Evolutionary conservation across 495 filamentous ascomycete genomes (phyloP).

Genomic region (Aspergillus biplanus): DNA sequence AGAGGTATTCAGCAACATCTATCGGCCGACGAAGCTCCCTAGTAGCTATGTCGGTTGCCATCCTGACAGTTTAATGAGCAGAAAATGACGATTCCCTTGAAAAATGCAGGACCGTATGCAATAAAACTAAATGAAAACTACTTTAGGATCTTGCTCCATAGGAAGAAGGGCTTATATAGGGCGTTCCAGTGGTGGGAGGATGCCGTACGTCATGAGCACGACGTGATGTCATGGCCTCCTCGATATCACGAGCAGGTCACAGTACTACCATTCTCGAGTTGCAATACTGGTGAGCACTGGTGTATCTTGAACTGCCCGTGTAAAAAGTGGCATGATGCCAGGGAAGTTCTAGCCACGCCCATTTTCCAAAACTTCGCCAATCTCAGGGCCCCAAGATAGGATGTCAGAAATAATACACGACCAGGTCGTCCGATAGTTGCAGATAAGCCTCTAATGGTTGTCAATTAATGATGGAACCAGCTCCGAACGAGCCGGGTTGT

Average conservation of each 20-base stretch:
- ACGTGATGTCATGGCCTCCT: constrained; percentile 44
- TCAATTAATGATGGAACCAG: neutral
- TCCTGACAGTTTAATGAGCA: constrained; percentile 26
- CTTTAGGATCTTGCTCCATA: neutral
- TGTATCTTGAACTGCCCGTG: neutral
- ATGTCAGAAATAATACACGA: neutral
- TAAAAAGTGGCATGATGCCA: constrained; percentile 1
- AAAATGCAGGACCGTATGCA: neutral
- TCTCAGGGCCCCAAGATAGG: neutral
- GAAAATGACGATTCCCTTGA: neutral
- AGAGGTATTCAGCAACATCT: constrained; percentile 65
- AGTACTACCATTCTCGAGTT: constrained; percentile 2
- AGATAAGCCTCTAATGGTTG: neutral
- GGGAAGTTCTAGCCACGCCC: neutral
- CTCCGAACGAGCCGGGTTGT: neutral
- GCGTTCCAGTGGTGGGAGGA: neutral
- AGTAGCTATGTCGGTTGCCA: constrained; percentile 58
- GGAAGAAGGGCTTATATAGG: constrained; percentile 14
- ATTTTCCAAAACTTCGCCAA: neutral
- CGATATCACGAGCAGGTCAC: neutral
- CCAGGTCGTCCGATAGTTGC: constrained; percentile 2
- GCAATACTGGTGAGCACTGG: neutral
- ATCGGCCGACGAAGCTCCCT: constrained; percentile 58
- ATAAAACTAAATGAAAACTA: neutral
- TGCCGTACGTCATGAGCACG: constrained; percentile 35